phyloP scores from a whole-genome alignment of 192 early-diverging fungal genomes.

The Gigaspora rosea region DNA sequence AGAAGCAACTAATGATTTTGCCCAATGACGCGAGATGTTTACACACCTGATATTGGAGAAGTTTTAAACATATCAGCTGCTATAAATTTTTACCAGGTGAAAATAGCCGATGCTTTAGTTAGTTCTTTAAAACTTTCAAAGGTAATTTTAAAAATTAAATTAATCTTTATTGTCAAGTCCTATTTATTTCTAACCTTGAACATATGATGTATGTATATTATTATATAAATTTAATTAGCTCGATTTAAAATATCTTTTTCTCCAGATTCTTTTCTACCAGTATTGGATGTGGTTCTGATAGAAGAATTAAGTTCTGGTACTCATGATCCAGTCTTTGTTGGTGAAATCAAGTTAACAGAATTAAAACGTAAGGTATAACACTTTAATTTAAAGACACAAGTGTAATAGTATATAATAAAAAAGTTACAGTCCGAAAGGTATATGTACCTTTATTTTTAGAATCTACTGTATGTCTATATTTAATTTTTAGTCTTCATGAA shows the following conservation, averaged over 20 bases:
- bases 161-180: not conserved
- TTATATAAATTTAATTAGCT: conserved; percentile 39
- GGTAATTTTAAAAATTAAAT: conserved; percentile 50
- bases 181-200: no score
- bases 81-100: conserved; percentile 83
- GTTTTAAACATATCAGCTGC: conserved; percentile 88
- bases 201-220: no score
- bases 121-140: conserved; percentile 72
- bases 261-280: conserved; percentile 64
- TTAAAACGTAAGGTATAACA: conserved; percentile 74
- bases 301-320: not conserved
- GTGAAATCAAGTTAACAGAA: conserved; percentile 83
- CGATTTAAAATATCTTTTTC: conserved; percentile 72
- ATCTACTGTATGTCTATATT: conserved; percentile 22
- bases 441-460: conserved; percentile 33
- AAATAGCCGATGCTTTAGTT: no score
- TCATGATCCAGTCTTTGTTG: conserved; percentile 76
- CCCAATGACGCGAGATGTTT: conserved; percentile 83
- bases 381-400: conserved; percentile 82
- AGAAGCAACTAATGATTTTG: conserved; percentile 68
- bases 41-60: conserved; percentile 79
- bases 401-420: no score
- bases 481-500: not conserved
- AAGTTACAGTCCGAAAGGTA: conserved; percentile 68
- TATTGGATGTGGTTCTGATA: no score